Evolutionary conservation across 2,329 filamentous ascomycete species (phyloP).

Genomic region (Arthrocladium fulminans): DNA sequence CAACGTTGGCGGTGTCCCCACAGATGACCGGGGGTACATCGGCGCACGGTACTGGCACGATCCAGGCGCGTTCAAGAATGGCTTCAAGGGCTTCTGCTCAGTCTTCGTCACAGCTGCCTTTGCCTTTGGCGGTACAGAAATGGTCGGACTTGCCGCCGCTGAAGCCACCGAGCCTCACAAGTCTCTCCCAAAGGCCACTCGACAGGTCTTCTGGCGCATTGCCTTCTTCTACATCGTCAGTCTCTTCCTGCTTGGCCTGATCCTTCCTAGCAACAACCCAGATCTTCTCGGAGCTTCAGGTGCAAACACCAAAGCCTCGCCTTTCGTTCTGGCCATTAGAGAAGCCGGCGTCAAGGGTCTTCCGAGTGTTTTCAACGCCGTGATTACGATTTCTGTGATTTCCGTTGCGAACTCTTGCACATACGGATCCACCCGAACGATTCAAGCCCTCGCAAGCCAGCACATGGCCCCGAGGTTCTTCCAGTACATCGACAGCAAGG

Average conservation of each 20-base stretch:
- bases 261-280: slow-evolving; percentile 58
- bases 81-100: slow-evolving; percentile 55
- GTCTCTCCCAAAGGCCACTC: slow-evolving; percentile 48
- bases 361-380: slow-evolving; percentile 85
- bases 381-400: slow-evolving; percentile 82
- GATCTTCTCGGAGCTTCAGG: slow-evolving; percentile 54
- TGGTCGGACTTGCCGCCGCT: slow-evolving; percentile 52
- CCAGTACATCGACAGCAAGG: slow-evolving; percentile 71
- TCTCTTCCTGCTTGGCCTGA: slow-evolving; percentile 68
- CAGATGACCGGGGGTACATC: slow-evolving; percentile 59
- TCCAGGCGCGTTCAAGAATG: slow-evolving; percentile 64
- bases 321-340: slow-evolving; percentile 85
- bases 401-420: slow-evolving; percentile 88
- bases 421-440: slow-evolving; percentile 81
- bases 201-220: slow-evolving; percentile 75
- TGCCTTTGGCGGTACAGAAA: slow-evolving; percentile 54
- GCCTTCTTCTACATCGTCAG: slow-evolving; percentile 79
- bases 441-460: slow-evolving; percentile 69
- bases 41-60: slow-evolving; percentile 66
- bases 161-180: slow-evolving; percentile 53
- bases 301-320: slow-evolving; percentile 65
- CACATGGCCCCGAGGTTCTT: slow-evolving; percentile 69
- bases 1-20: slow-evolving; percentile 68
- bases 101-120: slow-evolving; percentile 58
- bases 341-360: slow-evolving; percentile 72